Evolutionary conservation across 805 yeast species (phyloP).

Genomic region (Teunomyces funiuensis): DNA sequence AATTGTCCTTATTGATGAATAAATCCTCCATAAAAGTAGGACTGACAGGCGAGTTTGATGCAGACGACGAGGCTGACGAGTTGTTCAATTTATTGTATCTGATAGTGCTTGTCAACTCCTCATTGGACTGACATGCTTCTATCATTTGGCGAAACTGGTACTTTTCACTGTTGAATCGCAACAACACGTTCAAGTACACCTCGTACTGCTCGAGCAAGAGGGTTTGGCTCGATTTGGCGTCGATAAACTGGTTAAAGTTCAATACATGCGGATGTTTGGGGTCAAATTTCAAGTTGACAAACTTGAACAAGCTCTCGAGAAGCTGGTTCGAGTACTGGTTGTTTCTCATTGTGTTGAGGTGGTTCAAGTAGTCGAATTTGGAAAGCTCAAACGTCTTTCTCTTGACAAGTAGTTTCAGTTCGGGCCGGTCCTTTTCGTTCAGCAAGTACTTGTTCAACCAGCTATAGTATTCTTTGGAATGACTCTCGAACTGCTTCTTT

Average conservation of each 20-base stretch:
- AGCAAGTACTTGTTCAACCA: slow-evolving; percentile 46
- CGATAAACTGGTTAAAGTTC: slow-evolving; percentile 15
- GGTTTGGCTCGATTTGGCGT: slow-evolving; percentile 15
- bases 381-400: slow-evolving; percentile 42
- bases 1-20: slow-evolving; percentile 23
- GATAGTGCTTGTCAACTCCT: slow-evolving; percentile 36
- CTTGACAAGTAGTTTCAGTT: slow-evolving; percentile 35
- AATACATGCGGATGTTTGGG: slow-evolving; percentile 13
- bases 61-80: neutral
- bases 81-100: slow-evolving; percentile 25
- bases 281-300: slow-evolving; percentile 22
- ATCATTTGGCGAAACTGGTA: slow-evolving; percentile 41
- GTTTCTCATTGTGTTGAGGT: slow-evolving; percentile 35
- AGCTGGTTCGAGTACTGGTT: slow-evolving; percentile 42
- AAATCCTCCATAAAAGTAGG: slow-evolving; percentile 13
- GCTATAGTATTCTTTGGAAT: slow-evolving; percentile 42
- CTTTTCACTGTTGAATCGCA: slow-evolving; percentile 43
- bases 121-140: slow-evolving; percentile 39
- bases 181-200: slow-evolving; percentile 33
- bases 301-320: slow-evolving; percentile 37
- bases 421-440: slow-evolving; percentile 44
- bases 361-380: slow-evolving; percentile 47
- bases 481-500: slow-evolving; percentile 37
- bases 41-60: neutral
- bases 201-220: slow-evolving; percentile 23